phyloP scores from a whole-genome alignment of 768 basidiomycete species.

The Auriculariales sp. region DNA sequence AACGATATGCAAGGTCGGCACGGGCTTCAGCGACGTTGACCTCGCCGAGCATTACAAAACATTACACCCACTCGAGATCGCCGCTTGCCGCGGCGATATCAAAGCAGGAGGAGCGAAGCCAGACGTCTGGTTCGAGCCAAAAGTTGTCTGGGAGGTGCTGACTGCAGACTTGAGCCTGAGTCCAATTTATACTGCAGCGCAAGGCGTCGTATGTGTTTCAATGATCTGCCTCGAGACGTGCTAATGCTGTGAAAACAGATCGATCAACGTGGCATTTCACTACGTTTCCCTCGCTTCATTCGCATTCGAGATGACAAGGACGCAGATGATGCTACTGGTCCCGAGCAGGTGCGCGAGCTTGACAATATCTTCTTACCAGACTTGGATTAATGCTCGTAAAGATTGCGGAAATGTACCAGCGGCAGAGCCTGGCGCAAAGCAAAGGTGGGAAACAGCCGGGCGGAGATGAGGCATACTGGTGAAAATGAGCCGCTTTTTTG shows the following conservation, averaged over 20 bases:
- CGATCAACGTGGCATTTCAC: conserved; percentile 83
- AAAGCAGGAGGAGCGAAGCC: conserved; percentile 89
- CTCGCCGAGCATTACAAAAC: conserved; percentile 68
- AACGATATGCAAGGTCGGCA: conserved; percentile 98
- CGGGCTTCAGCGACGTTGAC: conserved; percentile 90
- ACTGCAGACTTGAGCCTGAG: conserved; percentile 94
- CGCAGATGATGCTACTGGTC: conserved; percentile 81
- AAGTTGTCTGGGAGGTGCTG: conserved; percentile 95
- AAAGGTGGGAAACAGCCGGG: conserved; percentile 54
- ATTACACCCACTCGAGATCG: conserved; percentile 63
- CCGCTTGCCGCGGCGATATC: conserved; percentile 63
- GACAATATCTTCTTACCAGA: background rate
- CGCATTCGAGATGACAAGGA: conserved; percentile 86
- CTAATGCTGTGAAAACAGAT: conserved; percentile 28
- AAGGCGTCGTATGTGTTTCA: conserved; percentile 54
- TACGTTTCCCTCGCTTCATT: conserved; percentile 93
- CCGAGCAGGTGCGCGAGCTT: conserved; percentile 62
- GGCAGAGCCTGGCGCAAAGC: conserved; percentile 69
- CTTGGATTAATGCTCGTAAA: conserved; percentile 15
- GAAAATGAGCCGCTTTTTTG: too few species aligned
- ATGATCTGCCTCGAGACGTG: conserved; percentile 1
- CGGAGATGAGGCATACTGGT: conserved; percentile 33
- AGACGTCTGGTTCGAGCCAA: conserved; percentile 96
- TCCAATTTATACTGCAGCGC: conserved; percentile 90
- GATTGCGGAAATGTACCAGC: conserved; percentile 91